Evolutionary conservation across 2,329 filamentous ascomycete genomes (phyloP).

Genomic region (Hypoxylon sp.): DNA sequence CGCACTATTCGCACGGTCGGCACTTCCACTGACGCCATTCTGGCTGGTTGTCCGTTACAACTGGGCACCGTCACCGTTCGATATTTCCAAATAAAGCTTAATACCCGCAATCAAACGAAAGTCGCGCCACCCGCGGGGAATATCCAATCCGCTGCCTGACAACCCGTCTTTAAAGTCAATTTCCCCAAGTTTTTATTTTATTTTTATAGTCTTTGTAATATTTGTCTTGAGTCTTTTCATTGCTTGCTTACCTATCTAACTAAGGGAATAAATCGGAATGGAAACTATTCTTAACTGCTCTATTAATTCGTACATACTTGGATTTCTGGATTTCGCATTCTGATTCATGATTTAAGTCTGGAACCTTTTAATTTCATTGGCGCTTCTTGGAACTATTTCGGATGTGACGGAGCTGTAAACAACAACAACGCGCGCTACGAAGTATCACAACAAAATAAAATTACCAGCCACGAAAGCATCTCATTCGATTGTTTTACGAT

Average conservation of each 20-base stretch:
- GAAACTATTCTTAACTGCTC: constrained; percentile 14
- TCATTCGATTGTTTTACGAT: neutral
- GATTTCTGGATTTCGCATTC: constrained; percentile 15
- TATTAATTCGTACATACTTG: too few relatives aligned
- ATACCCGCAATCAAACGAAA: too few relatives aligned
- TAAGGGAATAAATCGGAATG: constrained; percentile 12
- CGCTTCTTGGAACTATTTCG: constrained; percentile 20
- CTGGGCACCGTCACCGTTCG: too few relatives aligned
- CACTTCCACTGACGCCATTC: neutral
- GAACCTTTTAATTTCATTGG: constrained; percentile 1
- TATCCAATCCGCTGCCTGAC: too few relatives aligned
- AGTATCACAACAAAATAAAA: constrained; percentile 7
- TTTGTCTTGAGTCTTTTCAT: neutral
- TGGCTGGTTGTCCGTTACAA: too few relatives aligned
- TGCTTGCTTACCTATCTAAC: neutral
- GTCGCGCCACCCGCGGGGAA: constrained; percentile 22
- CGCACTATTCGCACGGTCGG: too few relatives aligned
- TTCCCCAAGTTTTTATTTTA: too few relatives aligned
- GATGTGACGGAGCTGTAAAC: constrained; percentile 30
- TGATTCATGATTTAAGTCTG: constrained; percentile 18
- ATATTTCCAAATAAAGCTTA: too few relatives aligned
- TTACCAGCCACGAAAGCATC: too few relatives aligned
- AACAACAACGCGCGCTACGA: constrained; percentile 5
- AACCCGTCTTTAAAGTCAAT: too few relatives aligned
- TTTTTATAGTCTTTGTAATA: neutral